phyloP scores from a whole-genome alignment of 2,329 filamentous ascomycete genomes.

The Colletotrichum caudatum region DNA sequence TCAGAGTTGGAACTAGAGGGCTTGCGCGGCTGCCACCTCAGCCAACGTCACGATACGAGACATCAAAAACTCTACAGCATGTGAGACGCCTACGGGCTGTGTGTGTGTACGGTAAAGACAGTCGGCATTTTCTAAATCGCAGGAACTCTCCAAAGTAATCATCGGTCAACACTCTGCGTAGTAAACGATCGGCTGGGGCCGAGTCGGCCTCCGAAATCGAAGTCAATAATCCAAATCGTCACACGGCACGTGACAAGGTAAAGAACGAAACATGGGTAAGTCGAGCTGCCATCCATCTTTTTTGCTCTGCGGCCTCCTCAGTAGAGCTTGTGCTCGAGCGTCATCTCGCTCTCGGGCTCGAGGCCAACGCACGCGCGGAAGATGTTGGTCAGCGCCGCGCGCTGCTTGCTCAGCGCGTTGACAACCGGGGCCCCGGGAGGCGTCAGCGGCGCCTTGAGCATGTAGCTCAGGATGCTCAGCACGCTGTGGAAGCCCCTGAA shows the following conservation, averaged over 20 bases:
- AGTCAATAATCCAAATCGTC: slow-evolving; percentile 1
- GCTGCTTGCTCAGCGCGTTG: slow-evolving; percentile 96
- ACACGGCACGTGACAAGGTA: slow-evolving; percentile 19
- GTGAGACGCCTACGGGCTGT: slow-evolving; percentile 18
- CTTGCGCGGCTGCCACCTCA: slow-evolving; percentile 11
- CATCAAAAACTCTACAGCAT: slow-evolving; percentile 31
- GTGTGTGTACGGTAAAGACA: slow-evolving; percentile 31
- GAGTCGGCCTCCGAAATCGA: background rate
- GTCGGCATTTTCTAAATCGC: slow-evolving; percentile 26
- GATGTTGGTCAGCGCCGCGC: slow-evolving; percentile 94
- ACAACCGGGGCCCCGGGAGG: slow-evolving; percentile 95
- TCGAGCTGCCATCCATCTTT: background rate
- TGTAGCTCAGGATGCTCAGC: slow-evolving; percentile 96
- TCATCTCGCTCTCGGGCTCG: slow-evolving; percentile 99
- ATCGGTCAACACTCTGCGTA: background rate
- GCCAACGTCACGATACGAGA: slow-evolving; percentile 10
- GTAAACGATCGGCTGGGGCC: slow-evolving; percentile 10
- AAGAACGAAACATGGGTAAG: slow-evolving; percentile 13
- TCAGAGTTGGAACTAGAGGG: background rate
- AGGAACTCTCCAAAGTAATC: background rate
- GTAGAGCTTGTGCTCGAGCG: slow-evolving; percentile 97
- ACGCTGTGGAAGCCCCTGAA: slow-evolving; percentile 98
- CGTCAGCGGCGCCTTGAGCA: slow-evolving; percentile 96
- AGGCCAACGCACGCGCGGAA: slow-evolving; percentile 97
- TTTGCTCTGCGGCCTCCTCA: slow-evolving; percentile 52